Conservation (phyloP, 495 filamentous ascomycete species). For the Penicillium pancosmium region DNA sequence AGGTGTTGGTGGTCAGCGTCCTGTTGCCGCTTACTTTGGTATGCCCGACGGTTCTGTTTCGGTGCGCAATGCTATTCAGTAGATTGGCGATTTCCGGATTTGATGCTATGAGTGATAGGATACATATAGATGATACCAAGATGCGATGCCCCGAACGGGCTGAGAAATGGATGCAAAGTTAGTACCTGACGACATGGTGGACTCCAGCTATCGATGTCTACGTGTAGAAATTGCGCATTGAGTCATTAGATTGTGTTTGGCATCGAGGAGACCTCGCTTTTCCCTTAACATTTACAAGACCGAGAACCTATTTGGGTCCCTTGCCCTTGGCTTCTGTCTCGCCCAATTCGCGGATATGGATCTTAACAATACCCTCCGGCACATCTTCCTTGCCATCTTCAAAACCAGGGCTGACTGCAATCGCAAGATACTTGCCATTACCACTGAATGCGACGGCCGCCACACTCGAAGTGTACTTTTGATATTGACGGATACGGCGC, state of each 20-base stretch:
- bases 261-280: constrained; percentile 19
- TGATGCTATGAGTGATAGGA: constrained; percentile 12
- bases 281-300: background rate
- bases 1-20: constrained; percentile 78
- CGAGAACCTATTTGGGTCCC: constrained; percentile 57
- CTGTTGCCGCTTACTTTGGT: constrained; percentile 92
- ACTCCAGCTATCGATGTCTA: background rate
- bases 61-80: constrained; percentile 45
- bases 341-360: constrained; percentile 79
- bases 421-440: constrained; percentile 81
- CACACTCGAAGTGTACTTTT: constrained; percentile 76
- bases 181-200: background rate
- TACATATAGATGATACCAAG: constrained; percentile 34
- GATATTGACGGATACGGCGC: constrained; percentile 87
- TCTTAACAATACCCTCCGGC: constrained; percentile 66
- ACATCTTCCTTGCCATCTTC: constrained; percentile 86
- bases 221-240: constrained; percentile 6
- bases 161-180: background rate
- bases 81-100: constrained; percentile 8
- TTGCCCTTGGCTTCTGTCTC: constrained; percentile 91
- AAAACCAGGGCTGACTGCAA: constrained; percentile 86
- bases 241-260: constrained; percentile 23
- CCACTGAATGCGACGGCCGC: constrained; percentile 73
- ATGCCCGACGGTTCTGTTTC: constrained; percentile 76
- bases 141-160: constrained; percentile 8